Evolutionary conservation across 1,284 basidiomycete genomes (phyloP).

Genomic region (Wolfiporia cocos): DNA sequence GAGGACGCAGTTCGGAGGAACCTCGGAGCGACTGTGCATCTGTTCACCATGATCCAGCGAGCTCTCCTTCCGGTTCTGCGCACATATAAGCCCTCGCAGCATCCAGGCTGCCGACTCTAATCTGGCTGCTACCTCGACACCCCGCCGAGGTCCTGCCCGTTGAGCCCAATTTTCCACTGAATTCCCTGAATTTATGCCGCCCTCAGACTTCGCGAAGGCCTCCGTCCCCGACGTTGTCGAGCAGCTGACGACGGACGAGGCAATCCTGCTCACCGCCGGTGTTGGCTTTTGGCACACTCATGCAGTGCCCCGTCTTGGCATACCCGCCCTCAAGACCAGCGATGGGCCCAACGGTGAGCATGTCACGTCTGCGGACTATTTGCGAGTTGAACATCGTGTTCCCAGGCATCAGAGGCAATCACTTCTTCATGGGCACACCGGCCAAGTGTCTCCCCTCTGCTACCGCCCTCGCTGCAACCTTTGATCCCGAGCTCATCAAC

Average conservation of each 20-base stretch:
- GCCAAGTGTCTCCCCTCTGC: slow-evolving; percentile 58
- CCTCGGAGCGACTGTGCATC: too few species aligned
- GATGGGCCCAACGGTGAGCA: slow-evolving; percentile 66
- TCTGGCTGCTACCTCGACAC: too few species aligned
- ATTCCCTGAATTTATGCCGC: slow-evolving; percentile 50
- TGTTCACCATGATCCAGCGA: too few species aligned
- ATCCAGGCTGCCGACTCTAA: too few species aligned
- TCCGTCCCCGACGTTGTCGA: slow-evolving; percentile 54
- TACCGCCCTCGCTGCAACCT: slow-evolving; percentile 72
- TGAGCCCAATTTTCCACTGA: too few species aligned
- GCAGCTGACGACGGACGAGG: slow-evolving; percentile 64
- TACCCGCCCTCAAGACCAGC: slow-evolving; percentile 72
- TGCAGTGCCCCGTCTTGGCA: slow-evolving; percentile 52
- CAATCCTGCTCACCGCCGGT: slow-evolving; percentile 64
- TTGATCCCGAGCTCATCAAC: slow-evolving; percentile 61
- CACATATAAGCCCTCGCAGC: too few species aligned
- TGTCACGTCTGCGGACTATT: neutral
- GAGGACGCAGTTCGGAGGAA: too few species aligned
- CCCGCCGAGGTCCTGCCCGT: too few species aligned
- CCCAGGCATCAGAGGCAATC: slow-evolving; percentile 29
- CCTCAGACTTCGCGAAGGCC: slow-evolving; percentile 62
- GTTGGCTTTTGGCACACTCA: slow-evolving; percentile 77
- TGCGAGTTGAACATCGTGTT: neutral
- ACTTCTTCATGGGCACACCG: slow-evolving; percentile 41
- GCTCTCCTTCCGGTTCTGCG: too few species aligned